These are phyloP conservation scores for Magnolia officinalis DNA, from an alignment of 164 flowering plant genomes.

Conservation along the genomic window DNA sequence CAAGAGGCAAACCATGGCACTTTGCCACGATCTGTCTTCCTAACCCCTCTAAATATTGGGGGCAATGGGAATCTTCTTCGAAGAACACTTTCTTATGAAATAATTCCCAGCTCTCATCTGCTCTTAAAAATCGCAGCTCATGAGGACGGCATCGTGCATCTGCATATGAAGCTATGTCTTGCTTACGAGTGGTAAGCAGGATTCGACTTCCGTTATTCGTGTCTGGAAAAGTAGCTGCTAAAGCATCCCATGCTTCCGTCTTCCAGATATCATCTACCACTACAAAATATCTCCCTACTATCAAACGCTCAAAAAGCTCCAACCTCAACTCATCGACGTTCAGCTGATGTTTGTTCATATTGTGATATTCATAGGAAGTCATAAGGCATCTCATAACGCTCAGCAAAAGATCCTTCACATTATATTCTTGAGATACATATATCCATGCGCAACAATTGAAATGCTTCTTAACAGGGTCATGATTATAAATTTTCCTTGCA, in stretches of 20 bases:
- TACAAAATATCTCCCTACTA: neutral
- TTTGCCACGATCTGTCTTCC: neutral
- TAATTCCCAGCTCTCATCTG: conserved; percentile 1
- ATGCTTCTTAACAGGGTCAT: neutral
- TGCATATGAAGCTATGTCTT: neutral
- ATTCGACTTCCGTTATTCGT: neutral
- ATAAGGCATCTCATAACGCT: neutral
- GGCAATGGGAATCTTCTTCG: neutral
- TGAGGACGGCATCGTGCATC: neutral
- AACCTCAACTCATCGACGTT: neutral
- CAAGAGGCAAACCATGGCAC: conserved; percentile 4
- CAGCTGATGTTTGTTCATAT: neutral
- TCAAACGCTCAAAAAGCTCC: neutral
- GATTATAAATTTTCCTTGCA: neutral
- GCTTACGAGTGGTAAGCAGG: conserved; percentile 3
- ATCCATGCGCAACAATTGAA: neutral
- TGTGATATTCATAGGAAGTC: neutral
- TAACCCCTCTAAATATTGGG: neutral
- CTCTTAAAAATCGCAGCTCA: neutral
- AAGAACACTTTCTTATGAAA: neutral
- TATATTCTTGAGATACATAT: neutral
- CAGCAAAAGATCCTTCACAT: neutral
- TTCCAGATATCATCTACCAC: conserved; percentile 9
- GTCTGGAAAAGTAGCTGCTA: neutral
- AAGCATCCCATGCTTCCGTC: neutral